phyloP scores from a whole-genome alignment of 257 asterid genomes.

The Phtheirospermum japonicum region DNA sequence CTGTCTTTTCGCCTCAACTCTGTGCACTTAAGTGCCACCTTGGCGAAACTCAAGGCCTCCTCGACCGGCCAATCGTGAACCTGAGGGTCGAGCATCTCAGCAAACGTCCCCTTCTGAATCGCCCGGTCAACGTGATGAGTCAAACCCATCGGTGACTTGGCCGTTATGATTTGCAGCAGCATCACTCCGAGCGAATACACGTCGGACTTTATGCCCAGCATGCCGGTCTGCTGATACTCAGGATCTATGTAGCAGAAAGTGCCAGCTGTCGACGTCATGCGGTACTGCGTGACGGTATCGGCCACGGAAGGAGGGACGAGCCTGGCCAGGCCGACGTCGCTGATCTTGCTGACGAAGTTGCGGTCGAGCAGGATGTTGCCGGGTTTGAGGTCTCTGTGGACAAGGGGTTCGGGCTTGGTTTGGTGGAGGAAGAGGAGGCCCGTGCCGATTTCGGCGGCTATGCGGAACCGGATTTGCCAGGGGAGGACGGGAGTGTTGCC shows the following conservation, averaged over 20 bases:
- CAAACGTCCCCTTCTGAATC: conserved; percentile 70
- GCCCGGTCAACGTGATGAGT: conserved; percentile 80
- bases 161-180: conserved; percentile 80
- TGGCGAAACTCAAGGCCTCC: conserved; percentile 64
- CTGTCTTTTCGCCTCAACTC: conserved; percentile 82
- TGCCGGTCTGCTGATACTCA: conserved; percentile 91
- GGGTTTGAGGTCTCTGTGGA: conserved; percentile 87
- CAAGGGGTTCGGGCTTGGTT: conserved; percentile 89
- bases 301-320: conserved; percentile 93
- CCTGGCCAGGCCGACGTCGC: conserved; percentile 91
- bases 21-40: conserved; percentile 68
- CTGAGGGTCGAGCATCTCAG: conserved; percentile 73
- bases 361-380: conserved; percentile 87
- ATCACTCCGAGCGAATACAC: conserved; percentile 79
- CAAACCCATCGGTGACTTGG: conserved; percentile 87
- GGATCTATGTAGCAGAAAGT: conserved; percentile 95
- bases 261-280: conserved; percentile 94
- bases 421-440: conserved; percentile 92
- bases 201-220: conserved; percentile 83
- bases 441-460: conserved; percentile 90
- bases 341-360: conserved; percentile 82
- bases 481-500: conserved; percentile 71
- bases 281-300: conserved; percentile 80
- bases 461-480: conserved; percentile 80
- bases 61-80: conserved; percentile 79